Evolutionary conservation across 108 stramenopile genomes (phyloP), one percentile per base, ranked within the genome.

Genomic region (Nitzschia sp.): DNA sequence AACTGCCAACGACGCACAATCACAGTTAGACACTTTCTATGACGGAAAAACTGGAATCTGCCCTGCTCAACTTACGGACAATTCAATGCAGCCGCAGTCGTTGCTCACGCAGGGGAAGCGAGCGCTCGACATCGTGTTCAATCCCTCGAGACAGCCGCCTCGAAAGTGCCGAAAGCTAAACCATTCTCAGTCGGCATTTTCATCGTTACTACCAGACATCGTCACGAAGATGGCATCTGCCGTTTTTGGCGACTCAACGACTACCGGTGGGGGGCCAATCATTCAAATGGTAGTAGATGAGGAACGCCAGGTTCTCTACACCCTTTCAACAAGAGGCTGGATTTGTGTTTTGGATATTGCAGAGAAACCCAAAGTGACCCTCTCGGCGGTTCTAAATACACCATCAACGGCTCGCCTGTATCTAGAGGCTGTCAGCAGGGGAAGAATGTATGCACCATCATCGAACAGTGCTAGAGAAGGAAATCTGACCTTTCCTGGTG

Each of bases 161-260:
- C 71, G 82, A 56, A 95, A 95, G 68, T 92, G 90, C 60, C 85
- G 87, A 22, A 92, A 88, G 63, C 72, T 95, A 16, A 89, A 92
- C 67, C 90, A 90, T 65, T 84, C 90, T 55, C 41, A 62, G 59
- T 27, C 71, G 66, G 38, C 71, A 75, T 21, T 75, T 78, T 15
- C 23, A 11, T 58, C 82, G 8, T 36, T 92, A 4, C 53, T 92
- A n/a, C 90, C 93, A 21, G 86, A 84, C 8, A 80, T 84, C 23
- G 26, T 95, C 9, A 47, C 59, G 1, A 78, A 80, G 27, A 72
- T 71, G 2, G 63, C 79, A 2, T 67, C 58, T 30, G 56, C 79
- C 2, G 56, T 89, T 19, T 75, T 78, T 53, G 79, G 77, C 26
- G 57, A 62, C 9, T 54, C 45, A 13, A 78, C 81, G n/a, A 66